Evolutionary conservation across 176 grass and related monocot species (phyloP).

Genomic region (Melocanna baccifera): DNA sequence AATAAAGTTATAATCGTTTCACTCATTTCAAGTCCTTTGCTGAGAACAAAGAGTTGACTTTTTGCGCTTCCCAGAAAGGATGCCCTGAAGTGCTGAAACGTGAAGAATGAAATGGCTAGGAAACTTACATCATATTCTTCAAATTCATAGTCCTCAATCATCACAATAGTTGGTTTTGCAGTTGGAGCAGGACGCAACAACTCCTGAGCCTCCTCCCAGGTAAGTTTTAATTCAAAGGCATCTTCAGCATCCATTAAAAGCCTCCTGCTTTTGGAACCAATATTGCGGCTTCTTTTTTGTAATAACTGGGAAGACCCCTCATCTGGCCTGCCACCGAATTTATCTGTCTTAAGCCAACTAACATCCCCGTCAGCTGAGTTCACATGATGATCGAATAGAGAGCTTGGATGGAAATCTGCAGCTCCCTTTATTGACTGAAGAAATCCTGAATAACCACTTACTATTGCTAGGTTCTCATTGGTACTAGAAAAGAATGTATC

Average conservation of each 20-base stretch:
- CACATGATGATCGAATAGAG: constrained; percentile 55
- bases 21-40: neutral
- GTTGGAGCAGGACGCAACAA: constrained; percentile 87
- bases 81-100: neutral
- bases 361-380: constrained; percentile 66
- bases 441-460: constrained; percentile 86
- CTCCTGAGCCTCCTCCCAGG: constrained; percentile 97
- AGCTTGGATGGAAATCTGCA: constrained; percentile 54
- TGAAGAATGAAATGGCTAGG: neutral
- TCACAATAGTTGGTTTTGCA: constrained; percentile 79
- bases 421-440: constrained; percentile 72
- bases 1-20: constrained; percentile 17
- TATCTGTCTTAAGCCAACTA: constrained; percentile 75
- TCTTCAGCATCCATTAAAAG: constrained; percentile 84
- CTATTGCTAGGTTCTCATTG: constrained; percentile 66
- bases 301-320: constrained; percentile 63
- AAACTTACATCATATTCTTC: constrained; percentile 99
- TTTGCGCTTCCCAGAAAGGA: neutral
- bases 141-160: constrained; percentile 93
- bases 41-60: neutral
- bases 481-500: constrained; percentile 68
- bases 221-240: constrained; percentile 84
- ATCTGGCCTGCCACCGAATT: constrained; percentile 49
- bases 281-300: constrained; percentile 84
- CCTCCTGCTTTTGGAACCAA: constrained; percentile 83